Base-by-base conservation (phyloP, 2,329 filamentous ascomycete genomes). In the Fusarium anguioides region DNA sequence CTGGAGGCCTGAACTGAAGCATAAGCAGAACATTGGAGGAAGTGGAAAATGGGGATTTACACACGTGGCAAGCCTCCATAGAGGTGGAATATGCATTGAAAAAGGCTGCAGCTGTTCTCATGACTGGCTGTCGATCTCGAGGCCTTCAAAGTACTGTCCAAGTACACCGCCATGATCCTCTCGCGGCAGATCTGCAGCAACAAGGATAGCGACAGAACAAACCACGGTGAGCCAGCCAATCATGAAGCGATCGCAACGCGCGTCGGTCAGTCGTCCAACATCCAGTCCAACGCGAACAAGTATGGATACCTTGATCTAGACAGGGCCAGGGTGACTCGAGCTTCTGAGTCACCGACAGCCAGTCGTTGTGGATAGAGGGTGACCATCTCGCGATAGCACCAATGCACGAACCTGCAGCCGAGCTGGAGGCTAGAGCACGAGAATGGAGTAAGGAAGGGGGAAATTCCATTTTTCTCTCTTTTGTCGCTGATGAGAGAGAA, bases 291-390 rank as follows among this genome's bases (percentile, higher is more conserved):
- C 35, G 35, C 47, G 47, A 21, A 49, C 47, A 42, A 49, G 24
- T 49, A 49, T 49, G 33, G 47, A 29, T n/a, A 42, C 35, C 35
- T 49, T n/a, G 35, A 49, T 49, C 41, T 61, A 46, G 58, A 62
- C 51, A 63, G 20, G 52, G 29, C 60, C 55, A 65, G 54, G 64
- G 54, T 60, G 47, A 54, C n/a, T 37, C 47, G 50, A 53, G 21
- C 23, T 55, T 57, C 60, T 74, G 70, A 74, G 71, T 74, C 71
- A 74, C 60, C 39, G 64, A 60, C 40, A 73, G 58, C 72, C 72
- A 74, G 63, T 74, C 67, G 65, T 69, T 69, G 51, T 31, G 46
- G 35, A 60, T 41, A 37, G 48, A 60, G 23, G 65, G 55, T 51
- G 57, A 53, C 41, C 53, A 64, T 60, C 61, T 73, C 67, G 67